phyloP scores from a whole-genome alignment of 768 basidiomycete species.

The Tremella mesenterica region DNA sequence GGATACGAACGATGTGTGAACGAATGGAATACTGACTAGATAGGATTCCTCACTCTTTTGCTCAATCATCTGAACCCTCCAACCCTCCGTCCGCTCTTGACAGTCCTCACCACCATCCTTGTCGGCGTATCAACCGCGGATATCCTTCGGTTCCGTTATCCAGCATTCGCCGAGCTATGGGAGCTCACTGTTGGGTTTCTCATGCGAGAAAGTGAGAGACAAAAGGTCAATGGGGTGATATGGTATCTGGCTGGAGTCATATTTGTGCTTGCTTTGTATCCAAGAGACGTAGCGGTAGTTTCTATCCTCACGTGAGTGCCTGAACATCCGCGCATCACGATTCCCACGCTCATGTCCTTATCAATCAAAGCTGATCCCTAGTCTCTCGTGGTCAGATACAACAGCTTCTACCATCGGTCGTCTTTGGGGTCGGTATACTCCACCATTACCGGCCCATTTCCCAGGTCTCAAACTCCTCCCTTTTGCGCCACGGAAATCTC shows the following conservation, averaged over 20 bases:
- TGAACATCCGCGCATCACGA: not conserved
- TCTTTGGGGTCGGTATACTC: constrained; percentile 65
- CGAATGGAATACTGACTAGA: not conserved
- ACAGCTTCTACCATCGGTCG: constrained; percentile 86
- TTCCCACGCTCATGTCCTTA: not conserved
- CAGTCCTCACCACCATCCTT: constrained; percentile 59
- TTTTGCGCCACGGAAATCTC: constrained; percentile 70
- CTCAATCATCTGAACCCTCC: constrained; percentile 52
- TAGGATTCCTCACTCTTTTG: constrained; percentile 59
- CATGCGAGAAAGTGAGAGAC: constrained; percentile 84
- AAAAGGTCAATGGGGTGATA: constrained; percentile 71
- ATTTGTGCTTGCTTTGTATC: constrained; percentile 64
- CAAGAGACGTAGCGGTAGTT: constrained; percentile 79
- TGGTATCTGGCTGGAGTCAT: constrained; percentile 88
- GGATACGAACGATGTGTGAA: not conserved
- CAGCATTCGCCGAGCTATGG: constrained; percentile 60
- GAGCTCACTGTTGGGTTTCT: constrained; percentile 67
- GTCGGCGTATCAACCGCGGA: constrained; percentile 66
- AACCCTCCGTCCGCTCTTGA: constrained; percentile 52
- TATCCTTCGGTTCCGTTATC: constrained; percentile 60
- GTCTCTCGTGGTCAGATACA: constrained; percentile 92
- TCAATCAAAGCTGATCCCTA: constrained; percentile 37
- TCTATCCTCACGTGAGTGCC: constrained; percentile 71
- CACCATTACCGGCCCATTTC: constrained; percentile 51
- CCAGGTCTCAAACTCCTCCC: constrained; percentile 51